Percentiles rank a stretch among this genome's conserved stretches.
phyloP scores from a whole-genome alignment of 140 eudicot genomes.

The Cichorium intybus region DNA sequence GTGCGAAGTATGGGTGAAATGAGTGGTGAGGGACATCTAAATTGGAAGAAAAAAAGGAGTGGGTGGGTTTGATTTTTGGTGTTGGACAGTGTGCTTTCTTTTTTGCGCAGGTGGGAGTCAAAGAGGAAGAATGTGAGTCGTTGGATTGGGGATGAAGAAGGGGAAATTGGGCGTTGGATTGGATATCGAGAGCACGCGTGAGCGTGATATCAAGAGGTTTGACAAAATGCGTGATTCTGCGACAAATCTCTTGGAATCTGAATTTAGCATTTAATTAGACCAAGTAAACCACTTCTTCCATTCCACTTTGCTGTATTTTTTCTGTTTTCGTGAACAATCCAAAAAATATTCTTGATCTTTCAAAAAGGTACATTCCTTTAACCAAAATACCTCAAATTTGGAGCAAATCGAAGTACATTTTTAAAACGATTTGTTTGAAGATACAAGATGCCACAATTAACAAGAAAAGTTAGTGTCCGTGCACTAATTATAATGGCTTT shows the following conservation, averaged over 20 bases:
- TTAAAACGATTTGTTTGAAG: no score
- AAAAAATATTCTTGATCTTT: neutral
- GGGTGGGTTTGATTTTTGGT: constrained; percentile 23
- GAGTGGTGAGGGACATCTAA: constrained; percentile 21
- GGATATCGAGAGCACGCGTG: constrained; percentile 36
- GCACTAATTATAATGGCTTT: no score
- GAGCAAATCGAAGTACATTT: neutral
- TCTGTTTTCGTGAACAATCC: neutral
- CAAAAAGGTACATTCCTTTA: neutral
- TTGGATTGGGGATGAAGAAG: constrained; percentile 13
- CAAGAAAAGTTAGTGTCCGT: no score
- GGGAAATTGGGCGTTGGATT: constrained; percentile 16
- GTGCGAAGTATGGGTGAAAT: neutral
- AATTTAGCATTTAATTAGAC: constrained; percentile 12
- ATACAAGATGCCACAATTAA: no score
- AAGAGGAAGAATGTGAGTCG: constrained; percentile 24
- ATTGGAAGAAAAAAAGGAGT: constrained; percentile 6
- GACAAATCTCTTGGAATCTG: constrained; percentile 38
- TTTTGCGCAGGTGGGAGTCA: constrained; percentile 31
- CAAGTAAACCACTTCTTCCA: constrained; percentile 23
- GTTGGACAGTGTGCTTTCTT: constrained; percentile 20
- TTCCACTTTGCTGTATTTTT: neutral
- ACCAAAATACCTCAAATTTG: neutral
- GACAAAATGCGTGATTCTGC: constrained; percentile 32
- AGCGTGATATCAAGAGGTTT: constrained; percentile 36